Conservation (phyloP, 306 rosid genomes). For the Castanospermum australe region DNA sequence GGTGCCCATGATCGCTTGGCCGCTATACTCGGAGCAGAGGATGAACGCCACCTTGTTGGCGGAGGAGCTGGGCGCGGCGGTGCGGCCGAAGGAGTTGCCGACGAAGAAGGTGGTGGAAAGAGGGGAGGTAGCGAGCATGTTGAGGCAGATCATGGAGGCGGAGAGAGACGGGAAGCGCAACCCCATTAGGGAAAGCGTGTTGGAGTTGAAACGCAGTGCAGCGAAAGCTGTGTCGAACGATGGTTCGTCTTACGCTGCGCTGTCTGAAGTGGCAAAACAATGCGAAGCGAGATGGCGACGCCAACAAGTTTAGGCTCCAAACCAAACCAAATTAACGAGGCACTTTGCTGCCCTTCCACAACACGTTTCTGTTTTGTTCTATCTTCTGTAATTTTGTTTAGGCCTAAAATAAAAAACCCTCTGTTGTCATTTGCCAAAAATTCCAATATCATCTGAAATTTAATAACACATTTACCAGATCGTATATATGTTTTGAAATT, state of each 20-base stretch:
- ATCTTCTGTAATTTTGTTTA: too few relatives aligned
- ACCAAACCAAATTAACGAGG: too few relatives aligned
- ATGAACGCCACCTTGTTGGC: conserved; percentile 33
- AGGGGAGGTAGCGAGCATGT: conserved; percentile 8
- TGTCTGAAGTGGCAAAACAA: not conserved
- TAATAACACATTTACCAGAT: too few relatives aligned
- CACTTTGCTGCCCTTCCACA: too few relatives aligned
- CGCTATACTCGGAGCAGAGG: conserved; percentile 42
- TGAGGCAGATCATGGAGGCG: conserved; percentile 13
- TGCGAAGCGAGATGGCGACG: not conserved
- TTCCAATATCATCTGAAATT: too few relatives aligned
- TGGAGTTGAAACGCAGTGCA: conserved; percentile 8
- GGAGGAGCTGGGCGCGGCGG: conserved; percentile 35
- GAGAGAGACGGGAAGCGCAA: not conserved
- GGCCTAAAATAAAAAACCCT: too few relatives aligned
- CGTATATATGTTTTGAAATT: too few relatives aligned
- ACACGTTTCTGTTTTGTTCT: too few relatives aligned
- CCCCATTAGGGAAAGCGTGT: not conserved
- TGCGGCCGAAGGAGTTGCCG: conserved; percentile 12
- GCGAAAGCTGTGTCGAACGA: not conserved
- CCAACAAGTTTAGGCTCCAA: not conserved
- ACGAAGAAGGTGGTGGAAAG: conserved; percentile 8
- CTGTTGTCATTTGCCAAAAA: too few relatives aligned
- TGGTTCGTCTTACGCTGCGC: conserved; percentile 11
- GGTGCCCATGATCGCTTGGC: conserved; percentile 45